Evolutionary conservation across 73 alveolate genomes (phyloP), one percentile per base, ranked within the genome.

Genomic region (Paramecium biaurelia): DNA sequence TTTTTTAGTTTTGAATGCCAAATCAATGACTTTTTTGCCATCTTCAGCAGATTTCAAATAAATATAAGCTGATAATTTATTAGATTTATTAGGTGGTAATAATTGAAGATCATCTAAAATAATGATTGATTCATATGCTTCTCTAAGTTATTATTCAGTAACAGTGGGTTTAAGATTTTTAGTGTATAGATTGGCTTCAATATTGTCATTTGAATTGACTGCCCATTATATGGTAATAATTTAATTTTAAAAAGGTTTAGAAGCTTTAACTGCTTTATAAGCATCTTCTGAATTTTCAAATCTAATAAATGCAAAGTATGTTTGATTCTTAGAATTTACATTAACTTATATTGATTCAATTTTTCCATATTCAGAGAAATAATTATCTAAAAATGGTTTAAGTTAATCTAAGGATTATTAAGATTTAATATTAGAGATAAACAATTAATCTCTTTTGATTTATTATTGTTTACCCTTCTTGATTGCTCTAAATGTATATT

Each of bases 1-100:
- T 24, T 79, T 26, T 30, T 58, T 58, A 24, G 90, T 79, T 45
- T 41, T 79, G 35, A 43, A 20, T 5, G 90, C 90, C 47, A 30
- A 79, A 79, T 79, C 90, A 43, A 79, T 79, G 5, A 45, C 90
- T 47, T 45, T 79, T 63, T 79, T 79, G 2, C 90, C 90, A 79
- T 79, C 90, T 43, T 79, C 90, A 79, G 74, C 90, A 24, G 76
- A 30, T 45, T 47, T 79, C 53, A 79, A 79, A 34, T 79, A 79
- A 9, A 79, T 41, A 45, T 79, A 23, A 10, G 90, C 90, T 11
- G 70, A 8, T 43, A 38, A 79, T 23, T 24, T 38, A 24, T 41
- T 20, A 11, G 90, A 63, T 41, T 79, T 72, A n/a, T 72, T 79
- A 5, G 90, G 70, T 45, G 45, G 42, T 24, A 79, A 24, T 21